Base-by-base conservation (phyloP, 2,329 filamentous ascomycete species). In the Dothiorella sarmentorum region DNA sequence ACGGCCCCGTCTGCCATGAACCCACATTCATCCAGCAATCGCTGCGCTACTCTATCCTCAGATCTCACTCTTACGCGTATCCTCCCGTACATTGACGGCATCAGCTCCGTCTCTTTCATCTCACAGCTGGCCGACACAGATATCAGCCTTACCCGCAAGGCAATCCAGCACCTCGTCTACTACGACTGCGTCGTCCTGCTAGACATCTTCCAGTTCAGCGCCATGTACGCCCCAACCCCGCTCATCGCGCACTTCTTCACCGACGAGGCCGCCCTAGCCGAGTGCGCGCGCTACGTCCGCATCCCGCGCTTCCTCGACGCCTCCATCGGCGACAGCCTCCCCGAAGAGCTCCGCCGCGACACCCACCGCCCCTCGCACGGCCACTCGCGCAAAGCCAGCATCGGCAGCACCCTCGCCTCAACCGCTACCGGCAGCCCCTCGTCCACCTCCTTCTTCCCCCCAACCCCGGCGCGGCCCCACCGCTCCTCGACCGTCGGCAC, bases 121-220 rank as follows among this genome's bases (percentile, higher is more conserved):
- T 88, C 94, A 13, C 84, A 88, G 64, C 81, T 89, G 22, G 91
- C 93, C 44, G 90, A 96, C 67, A 90, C 94, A 9, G 91, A 95
- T 61, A 82, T 96, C 49, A 88, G 89, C 51, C 85, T 99, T 22
- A 90, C 92, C 58, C 89, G 90, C 68, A 87, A 91, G 55, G 92
- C 91, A 7, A 83, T 97, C 59, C 87, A 90, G 62, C 93, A 97
- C 71, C 82, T 99, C 9, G 81, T 97, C 24, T 96, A 95, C 78
- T 97, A 97, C 73, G 90, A 93, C 69, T 93, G 91, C 67, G 83
- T 96, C 33, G 81, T 96, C 24, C 83, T 97, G 56, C 84, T 97
- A 10, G 94, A 99, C 75, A 89, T 97, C 66, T 97, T 97, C 78
- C 91, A 94, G 71, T 99, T 97, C 71, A 82, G 86, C 29, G 90